Conservation (phyloP, 2,329 filamentous ascomycete species). For the Calonectria pteridis region DNA sequence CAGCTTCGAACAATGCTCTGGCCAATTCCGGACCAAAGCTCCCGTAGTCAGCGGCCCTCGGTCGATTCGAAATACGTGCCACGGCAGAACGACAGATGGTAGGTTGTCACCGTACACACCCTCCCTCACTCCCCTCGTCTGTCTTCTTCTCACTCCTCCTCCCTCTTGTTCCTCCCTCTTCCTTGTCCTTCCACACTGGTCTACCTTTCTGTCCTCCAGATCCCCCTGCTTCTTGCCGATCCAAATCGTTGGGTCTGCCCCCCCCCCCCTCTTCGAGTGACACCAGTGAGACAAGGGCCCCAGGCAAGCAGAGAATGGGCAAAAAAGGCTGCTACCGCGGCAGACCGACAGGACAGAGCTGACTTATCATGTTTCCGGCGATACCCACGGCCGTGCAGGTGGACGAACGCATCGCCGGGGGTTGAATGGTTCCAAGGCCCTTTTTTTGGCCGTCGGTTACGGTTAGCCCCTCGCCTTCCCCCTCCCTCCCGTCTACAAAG, state of each 20-base stretch:
- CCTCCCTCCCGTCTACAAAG: background rate
- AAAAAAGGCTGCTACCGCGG: background rate
- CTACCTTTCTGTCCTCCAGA: background rate
- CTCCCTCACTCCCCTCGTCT: background rate
- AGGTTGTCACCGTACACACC: background rate
- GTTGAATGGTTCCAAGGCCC: background rate
- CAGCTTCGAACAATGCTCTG: background rate
- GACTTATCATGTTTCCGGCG: background rate
- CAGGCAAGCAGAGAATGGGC: background rate
- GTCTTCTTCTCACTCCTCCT: background rate
- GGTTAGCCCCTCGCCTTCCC: background rate
- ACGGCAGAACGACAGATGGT: background rate
- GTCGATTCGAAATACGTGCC: background rate
- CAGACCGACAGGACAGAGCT: background rate
- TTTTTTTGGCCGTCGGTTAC: background rate
- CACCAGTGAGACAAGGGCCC: background rate
- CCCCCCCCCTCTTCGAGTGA: background rate
- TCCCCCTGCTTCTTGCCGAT: background rate
- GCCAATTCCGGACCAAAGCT: background rate
- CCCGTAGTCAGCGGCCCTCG: background rate
- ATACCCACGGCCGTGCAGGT: background rate
- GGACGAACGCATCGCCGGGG: background rate
- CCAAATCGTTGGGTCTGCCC: background rate
- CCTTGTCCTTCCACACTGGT: background rate
- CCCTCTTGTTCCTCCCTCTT: background rate